These are phyloP conservation scores for Elongisporangium senticosum DNA, from an alignment of 352 stramenopile genomes.

Conservation along the genomic window DNA sequence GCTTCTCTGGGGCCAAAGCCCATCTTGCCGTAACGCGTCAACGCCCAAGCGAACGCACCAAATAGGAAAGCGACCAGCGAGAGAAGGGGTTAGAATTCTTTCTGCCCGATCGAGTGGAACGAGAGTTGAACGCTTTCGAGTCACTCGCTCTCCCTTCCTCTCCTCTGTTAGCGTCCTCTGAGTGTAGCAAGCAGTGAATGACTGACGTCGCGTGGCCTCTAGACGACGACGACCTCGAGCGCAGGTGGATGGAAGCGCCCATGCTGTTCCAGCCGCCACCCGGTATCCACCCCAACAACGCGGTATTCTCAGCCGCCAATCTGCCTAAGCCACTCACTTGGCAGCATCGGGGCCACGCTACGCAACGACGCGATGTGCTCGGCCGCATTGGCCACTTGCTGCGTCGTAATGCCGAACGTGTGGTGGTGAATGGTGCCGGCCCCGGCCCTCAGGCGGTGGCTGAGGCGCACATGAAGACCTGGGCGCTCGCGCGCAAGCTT, in stretches of 20 bases:
- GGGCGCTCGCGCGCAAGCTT: conserved; percentile 72
- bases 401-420: conserved; percentile 42
- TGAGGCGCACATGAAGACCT: conserved; percentile 41
- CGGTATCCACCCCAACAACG: conserved; percentile 66
- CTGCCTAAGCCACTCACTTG: conserved; percentile 81
- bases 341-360: conserved; percentile 68
- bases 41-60: not conserved
- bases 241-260: conserved; percentile 9
- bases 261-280: conserved; percentile 39
- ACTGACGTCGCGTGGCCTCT: not conserved
- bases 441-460: not conserved
- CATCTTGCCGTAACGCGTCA: not conserved
- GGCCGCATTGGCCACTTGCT: conserved; percentile 60
- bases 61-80: not conserved
- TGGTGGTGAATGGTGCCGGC: conserved; percentile 18
- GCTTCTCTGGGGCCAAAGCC: not conserved
- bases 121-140: not conserved
- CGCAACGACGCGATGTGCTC: conserved; percentile 64
- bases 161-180: not conserved
- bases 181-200: not conserved
- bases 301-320: conserved; percentile 54
- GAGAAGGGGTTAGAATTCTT: not conserved
- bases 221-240: conserved; percentile 1
- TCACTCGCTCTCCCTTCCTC: not conserved
- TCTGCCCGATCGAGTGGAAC: not conserved